These are phyloP conservation scores for Rhodotorula sp. DNA, from an alignment of 1,284 basidiomycete species.

Conservation along the genomic window DNA sequence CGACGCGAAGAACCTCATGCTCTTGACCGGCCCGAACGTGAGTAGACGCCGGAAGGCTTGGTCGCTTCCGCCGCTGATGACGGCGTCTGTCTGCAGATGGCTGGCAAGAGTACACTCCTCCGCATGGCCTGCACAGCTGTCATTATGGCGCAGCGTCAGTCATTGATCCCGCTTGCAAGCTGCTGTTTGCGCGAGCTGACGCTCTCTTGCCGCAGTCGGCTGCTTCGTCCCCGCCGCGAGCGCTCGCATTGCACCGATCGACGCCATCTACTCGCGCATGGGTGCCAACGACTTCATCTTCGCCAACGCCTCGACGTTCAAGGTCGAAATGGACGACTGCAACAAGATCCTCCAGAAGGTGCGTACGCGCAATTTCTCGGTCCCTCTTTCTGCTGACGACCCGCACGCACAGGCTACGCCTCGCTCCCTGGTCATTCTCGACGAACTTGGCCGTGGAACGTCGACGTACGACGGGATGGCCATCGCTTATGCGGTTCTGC, in stretches of 20 bases:
- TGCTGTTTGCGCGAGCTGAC: neutral
- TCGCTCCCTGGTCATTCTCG: slow-evolving; percentile 87
- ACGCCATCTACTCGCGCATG: slow-evolving; percentile 95
- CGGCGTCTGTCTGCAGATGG: slow-evolving; percentile 43
- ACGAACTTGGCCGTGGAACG: slow-evolving; percentile 76
- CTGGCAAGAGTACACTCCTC: slow-evolving; percentile 59
- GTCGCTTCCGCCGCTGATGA: neutral
- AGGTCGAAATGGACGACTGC: slow-evolving; percentile 86
- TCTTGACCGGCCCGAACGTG: slow-evolving; percentile 93
- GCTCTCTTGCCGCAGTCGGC: slow-evolving; percentile 58
- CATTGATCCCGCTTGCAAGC: neutral
- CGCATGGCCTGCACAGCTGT: slow-evolving; percentile 71
- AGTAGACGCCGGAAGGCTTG: slow-evolving; percentile 19
- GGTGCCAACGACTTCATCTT: slow-evolving; percentile 97
- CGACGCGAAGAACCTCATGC: slow-evolving; percentile 70
- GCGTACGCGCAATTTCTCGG: slow-evolving; percentile 20
- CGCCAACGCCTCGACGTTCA: slow-evolving; percentile 89
- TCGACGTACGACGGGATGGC: slow-evolving; percentile 82
- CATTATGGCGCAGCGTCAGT: slow-evolving; percentile 44
- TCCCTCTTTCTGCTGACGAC: neutral
- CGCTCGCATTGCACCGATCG: slow-evolving; percentile 83
- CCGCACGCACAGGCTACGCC: slow-evolving; percentile 69
- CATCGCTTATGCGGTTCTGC: slow-evolving; percentile 88
- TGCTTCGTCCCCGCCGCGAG: slow-evolving; percentile 88
- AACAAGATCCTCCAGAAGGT: slow-evolving; percentile 59